Percentiles rank a stretch among this genome's conserved stretches.
These are phyloP conservation scores for Aspergillus sp. DNA, from an alignment of 2,329 filamentous ascomycete species.

Conservation along the genomic window DNA sequence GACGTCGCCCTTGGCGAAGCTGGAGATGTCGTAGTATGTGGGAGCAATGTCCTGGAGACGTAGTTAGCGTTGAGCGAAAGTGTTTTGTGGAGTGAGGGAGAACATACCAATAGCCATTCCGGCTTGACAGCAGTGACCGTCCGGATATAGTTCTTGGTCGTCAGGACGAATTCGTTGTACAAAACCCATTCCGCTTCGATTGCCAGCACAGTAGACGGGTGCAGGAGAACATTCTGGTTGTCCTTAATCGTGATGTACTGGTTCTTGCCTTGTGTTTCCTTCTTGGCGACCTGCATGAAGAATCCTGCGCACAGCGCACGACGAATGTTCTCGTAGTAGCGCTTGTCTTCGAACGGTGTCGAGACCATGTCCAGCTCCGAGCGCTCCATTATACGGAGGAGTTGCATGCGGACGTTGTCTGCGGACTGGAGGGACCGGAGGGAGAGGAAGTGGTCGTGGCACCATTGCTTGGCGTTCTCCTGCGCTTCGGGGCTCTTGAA, in stretches of 20 bases:
- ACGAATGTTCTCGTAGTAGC: conserved; percentile 97
- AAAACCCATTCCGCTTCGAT: conserved; percentile 94
- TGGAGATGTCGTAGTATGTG: conserved; percentile 78
- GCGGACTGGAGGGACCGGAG: conserved; percentile 82
- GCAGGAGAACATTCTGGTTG: conserved; percentile 84
- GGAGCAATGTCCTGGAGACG: conserved; percentile 75
- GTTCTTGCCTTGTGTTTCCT: conserved; percentile 72
- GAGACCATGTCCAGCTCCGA: conserved; percentile 78
- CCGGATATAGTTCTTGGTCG: conserved; percentile 95
- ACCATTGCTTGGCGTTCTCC: conserved; percentile 80
- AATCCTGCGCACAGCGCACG: conserved; percentile 87
- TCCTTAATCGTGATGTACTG: conserved; percentile 95
- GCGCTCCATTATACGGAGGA: conserved; percentile 95
- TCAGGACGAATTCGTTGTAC: conserved; percentile 97
- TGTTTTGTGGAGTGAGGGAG: background rate
- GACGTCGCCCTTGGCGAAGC: conserved; percentile 79
- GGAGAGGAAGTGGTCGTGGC: conserved; percentile 92
- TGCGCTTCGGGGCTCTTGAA: conserved; percentile 72
- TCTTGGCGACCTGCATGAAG: conserved; percentile 99
- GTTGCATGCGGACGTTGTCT: conserved; percentile 85
- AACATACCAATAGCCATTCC: conserved; percentile 82
- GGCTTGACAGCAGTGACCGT: conserved; percentile 87
- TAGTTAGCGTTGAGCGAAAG: conserved; percentile 15
- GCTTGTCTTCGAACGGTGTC: conserved; percentile 87
- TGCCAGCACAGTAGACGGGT: conserved; percentile 83